Base-by-base conservation (phyloP, 1,139 yeast genomes). In the Kodamaea ohmeri region DNA sequence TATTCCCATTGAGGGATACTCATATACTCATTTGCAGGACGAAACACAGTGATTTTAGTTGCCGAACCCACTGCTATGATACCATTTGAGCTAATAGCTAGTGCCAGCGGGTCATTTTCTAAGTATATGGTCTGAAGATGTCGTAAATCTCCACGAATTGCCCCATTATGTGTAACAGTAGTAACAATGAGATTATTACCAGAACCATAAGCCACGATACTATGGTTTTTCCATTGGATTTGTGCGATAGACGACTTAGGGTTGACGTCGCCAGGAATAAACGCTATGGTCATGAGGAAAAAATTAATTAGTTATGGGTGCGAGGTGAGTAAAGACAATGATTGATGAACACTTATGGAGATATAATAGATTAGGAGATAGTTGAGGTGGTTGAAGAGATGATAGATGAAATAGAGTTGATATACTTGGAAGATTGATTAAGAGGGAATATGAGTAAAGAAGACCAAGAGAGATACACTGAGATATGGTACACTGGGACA, bases 251-350 rank as follows among this genome's bases (percentile, higher is more conserved):
- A 68, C 46, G 76, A 73, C 9, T 67, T 64, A 2, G 74, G 60
- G 55, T 82, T 84, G 24, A 92, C 95, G 54, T 86, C 87, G 1
- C 97, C 97, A 2, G 96, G 96, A 25, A 86, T 75, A 55, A 84
- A 85, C 44, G 78, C 74, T 40, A 83, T 61, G 6, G 84, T 67
- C 88, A 81, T 82, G 26, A n/a, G 12, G 24, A 18, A 33, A 30
- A 28, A 31, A 34, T 16, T 29, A 32, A 34, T 24, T 29, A 28
- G 25, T 24, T 18, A 60, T 61, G 66, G 66, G 66, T 36, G 65
- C 65, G 20, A 60, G 65, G 66, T 60, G 55, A 33, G 66, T 58
- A 34, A 11, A 16, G 6, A 13, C 12, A 11, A 13, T 6, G 8
- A 9, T 20, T 6, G 9, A 9, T 9, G 22, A 20, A 20, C n/a